These are phyloP conservation scores for Candida krabiensis DNA, from an alignment of 805 yeast species.

Conservation along the genomic window DNA sequence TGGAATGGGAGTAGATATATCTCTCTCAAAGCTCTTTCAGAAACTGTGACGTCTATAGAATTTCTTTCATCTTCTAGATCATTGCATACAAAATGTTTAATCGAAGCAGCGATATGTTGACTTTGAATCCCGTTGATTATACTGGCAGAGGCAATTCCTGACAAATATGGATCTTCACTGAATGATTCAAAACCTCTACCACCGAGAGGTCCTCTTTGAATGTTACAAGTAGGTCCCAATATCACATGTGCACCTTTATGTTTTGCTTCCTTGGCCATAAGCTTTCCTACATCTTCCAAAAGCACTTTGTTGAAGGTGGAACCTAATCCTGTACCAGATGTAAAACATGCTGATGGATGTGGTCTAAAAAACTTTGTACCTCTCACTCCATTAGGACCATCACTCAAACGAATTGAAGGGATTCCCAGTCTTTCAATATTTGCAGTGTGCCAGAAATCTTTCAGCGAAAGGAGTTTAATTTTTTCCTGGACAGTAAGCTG, in stretches of 20 bases:
- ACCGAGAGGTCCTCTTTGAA: constrained; percentile 45
- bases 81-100: constrained; percentile 62
- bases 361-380: constrained; percentile 42
- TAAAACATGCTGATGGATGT: constrained; percentile 44
- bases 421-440: constrained; percentile 32
- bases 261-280: constrained; percentile 44
- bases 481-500: constrained; percentile 30
- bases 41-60: constrained; percentile 45
- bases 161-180: constrained; percentile 20
- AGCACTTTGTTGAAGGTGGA: constrained; percentile 42
- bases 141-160: constrained; percentile 45
- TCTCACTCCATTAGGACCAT: constrained; percentile 49
- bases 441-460: constrained; percentile 41
- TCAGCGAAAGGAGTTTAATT: constrained; percentile 21
- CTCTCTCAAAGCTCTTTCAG: constrained; percentile 64
- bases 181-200: constrained; percentile 14
- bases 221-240: constrained; percentile 37
- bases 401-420: constrained; percentile 36
- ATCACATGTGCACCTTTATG: constrained; percentile 40
- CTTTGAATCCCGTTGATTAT: constrained; percentile 55
- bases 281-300: constrained; percentile 36
- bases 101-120: constrained; percentile 49
- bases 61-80: constrained; percentile 58
- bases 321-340: constrained; percentile 47
- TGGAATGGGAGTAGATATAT: constrained; percentile 63